Percentiles rank a stretch among this genome's conserved stretches.
Conservation (phyloP, 352 stramenopile genomes). For the Pythium grandisporangium region DNA sequence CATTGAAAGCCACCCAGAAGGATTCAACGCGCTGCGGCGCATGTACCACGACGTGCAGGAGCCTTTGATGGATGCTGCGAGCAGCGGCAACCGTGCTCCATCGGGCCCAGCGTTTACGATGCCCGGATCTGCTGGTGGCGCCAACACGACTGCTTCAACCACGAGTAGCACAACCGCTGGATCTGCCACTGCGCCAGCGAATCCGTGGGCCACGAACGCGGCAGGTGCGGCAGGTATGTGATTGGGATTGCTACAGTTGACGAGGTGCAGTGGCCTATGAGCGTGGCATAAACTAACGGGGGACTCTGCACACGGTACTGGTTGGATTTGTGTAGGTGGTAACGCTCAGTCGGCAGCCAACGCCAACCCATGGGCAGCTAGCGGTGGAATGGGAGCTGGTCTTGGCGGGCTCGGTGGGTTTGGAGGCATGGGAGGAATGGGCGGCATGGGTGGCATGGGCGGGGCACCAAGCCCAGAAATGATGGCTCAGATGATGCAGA, state of each 20-base stretch:
- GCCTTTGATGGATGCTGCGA: slow-evolving; percentile 90
- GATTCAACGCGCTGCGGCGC: slow-evolving; percentile 93
- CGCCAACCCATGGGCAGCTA: slow-evolving; percentile 49
- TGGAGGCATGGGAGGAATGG: slow-evolving; percentile 4
- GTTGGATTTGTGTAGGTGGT: too few relatives aligned
- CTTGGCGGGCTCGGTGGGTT: slow-evolving; percentile 17
- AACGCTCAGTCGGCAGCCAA: too few relatives aligned
- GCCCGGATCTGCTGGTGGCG: slow-evolving; percentile 59
- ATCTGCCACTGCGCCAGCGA: slow-evolving; percentile 16
- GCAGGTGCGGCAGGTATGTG: too few relatives aligned
- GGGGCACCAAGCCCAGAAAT: slow-evolving; percentile 51
- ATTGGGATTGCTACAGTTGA: too few relatives aligned
- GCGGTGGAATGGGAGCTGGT: too few relatives aligned
- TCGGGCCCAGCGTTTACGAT: slow-evolving; percentile 73
- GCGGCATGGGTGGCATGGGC: slow-evolving; percentile 8
- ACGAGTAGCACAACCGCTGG: slow-evolving; percentile 14
- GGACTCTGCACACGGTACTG: too few relatives aligned
- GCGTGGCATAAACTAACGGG: too few relatives aligned
- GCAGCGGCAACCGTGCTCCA: slow-evolving; percentile 31
- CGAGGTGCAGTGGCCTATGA: too few relatives aligned
- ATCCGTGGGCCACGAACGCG: slow-evolving; percentile 65
- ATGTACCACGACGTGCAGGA: slow-evolving; percentile 95
- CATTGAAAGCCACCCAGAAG: slow-evolving; percentile 96
- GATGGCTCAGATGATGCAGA: slow-evolving; percentile 82
- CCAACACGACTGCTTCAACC: slow-evolving; percentile 14